Base-by-base conservation (phyloP, 139 green algal species). In the Chlamydomonas schloesseri region DNA sequence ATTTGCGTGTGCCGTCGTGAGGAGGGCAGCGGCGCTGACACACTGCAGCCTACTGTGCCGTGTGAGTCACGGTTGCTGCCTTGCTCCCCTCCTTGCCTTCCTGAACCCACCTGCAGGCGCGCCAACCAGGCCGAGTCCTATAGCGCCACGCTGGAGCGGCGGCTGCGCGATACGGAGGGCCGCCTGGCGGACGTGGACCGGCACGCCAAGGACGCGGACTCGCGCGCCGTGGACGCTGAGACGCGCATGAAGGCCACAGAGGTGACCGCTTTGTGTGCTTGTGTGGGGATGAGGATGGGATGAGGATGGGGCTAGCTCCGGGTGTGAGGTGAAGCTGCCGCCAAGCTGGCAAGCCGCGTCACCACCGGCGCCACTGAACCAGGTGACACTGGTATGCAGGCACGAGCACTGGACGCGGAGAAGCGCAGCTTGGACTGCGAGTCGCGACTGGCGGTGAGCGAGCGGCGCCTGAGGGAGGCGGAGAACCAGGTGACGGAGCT, bases 401-500 rank as follows among this genome's bases (percentile, higher is more conserved):
- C 46, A 14, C 80, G 81, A 1, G 81, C 69, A 14, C 24, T 72
- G 21, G 90, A 92, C 0, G 53, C n/a, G 0, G 83, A 91, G 79
- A 81, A 80, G 28, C 65, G 71, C 0, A n/a, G 53, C 46, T 8
- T 67, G 5, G 81, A 88, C 29, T 84, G 70, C 29, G 84, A 91
- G 33, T 77, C 80, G 24, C 87, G 87, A 13, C 23, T 86, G 47
- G 57, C 64, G 6, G 84, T 73, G 14, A 71, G 46, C 14, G 84
- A 89, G 55, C 84, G 90, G 46, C 87, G 87, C 47, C 34, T 90
- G 33, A 65, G 75, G 15, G 90, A 93, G 50, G 71, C 87, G 21
- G 83, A 94, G 53, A 69, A 23, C 26, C 74, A 84, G 70, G 57
- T 84, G 69, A 69, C 70, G 0, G 90, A 93, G 73, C 67, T 85